phyloP scores from a whole-genome alignment of 1,139 yeast species.

The Pichia sp. region DNA sequence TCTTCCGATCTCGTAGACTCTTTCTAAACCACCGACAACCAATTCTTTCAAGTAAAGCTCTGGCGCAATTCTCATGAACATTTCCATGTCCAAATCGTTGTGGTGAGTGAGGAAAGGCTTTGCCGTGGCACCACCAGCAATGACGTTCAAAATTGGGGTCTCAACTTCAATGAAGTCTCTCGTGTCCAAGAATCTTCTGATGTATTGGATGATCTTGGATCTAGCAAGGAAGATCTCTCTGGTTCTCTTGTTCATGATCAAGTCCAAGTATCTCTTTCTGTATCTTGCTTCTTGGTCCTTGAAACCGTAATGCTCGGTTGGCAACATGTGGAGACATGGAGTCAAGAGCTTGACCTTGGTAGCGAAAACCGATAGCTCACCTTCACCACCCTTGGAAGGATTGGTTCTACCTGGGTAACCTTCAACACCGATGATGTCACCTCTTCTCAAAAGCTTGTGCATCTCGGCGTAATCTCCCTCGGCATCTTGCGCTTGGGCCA shows the following conservation, averaged over 20 bases:
- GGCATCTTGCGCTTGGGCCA: slow-evolving; percentile 92
- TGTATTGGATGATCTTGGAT: slow-evolving; percentile 82
- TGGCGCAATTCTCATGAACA: slow-evolving; percentile 98
- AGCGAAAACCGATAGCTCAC: slow-evolving; percentile 91
- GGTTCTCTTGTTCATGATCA: slow-evolving; percentile 69
- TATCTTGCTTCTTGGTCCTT: slow-evolving; percentile 97
- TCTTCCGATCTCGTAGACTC: slow-evolving; percentile 98
- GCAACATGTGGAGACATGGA: slow-evolving; percentile 97
- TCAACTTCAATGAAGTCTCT: slow-evolving; percentile 93
- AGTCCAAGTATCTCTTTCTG: slow-evolving; percentile 93
- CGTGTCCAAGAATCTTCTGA: slow-evolving; percentile 80
- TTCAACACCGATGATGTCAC: slow-evolving; percentile 91
- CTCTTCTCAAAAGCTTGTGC: slow-evolving; percentile 91
- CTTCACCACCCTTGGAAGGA: slow-evolving; percentile 98
- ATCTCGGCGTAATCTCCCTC: slow-evolving; percentile 62
- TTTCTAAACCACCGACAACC: slow-evolving; percentile 97
- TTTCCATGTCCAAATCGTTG: slow-evolving; percentile 91
- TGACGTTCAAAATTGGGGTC: slow-evolving; percentile 97
- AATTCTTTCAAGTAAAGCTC: slow-evolving; percentile 94
- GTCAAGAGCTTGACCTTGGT: slow-evolving; percentile 75
- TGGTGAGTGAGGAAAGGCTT: slow-evolving; percentile 97
- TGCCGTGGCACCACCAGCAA: slow-evolving; percentile 99
- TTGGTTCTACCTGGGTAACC: slow-evolving; percentile 97
- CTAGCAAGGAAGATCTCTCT: slow-evolving; percentile 79
- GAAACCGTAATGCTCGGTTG: slow-evolving; percentile 96